Conservation (phyloP, 129 eudicot genomes). For the Flaveria brownii region DNA sequence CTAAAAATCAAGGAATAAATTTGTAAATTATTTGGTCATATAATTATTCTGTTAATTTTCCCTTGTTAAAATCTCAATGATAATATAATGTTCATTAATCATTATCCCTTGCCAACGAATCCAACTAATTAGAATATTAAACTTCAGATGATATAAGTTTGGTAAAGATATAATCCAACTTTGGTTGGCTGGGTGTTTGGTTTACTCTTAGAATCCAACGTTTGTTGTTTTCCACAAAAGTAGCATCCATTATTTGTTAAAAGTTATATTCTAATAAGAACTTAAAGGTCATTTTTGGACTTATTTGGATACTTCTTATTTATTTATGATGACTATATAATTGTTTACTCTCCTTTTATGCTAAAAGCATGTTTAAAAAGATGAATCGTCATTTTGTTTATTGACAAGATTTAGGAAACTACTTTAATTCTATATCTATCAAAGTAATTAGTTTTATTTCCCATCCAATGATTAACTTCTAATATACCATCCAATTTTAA, state of each 20-base stretch:
- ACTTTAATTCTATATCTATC: background rate
- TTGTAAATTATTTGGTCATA: too few relatives aligned
- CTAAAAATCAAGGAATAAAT: too few relatives aligned
- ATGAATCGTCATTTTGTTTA: background rate
- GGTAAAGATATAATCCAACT: background rate
- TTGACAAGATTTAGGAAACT: background rate
- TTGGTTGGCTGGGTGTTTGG: conserved; percentile 22
- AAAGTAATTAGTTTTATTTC: background rate
- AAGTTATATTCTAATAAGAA: conserved; percentile 1
- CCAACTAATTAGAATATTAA: background rate
- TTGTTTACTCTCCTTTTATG: background rate
- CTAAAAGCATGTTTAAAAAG: background rate
- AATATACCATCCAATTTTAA: background rate
- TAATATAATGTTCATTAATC: too few relatives aligned
- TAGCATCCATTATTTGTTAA: conserved; percentile 18
- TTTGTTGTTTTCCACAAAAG: conserved; percentile 31
- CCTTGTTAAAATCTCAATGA: too few relatives aligned
- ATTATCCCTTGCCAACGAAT: background rate
- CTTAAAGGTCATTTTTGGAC: conserved; percentile 32
- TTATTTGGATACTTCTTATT: conserved; percentile 8
- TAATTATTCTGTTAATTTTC: too few relatives aligned
- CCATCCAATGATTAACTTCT: too few relatives aligned
- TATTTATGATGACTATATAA: conserved; percentile 4
- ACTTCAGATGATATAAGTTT: background rate
- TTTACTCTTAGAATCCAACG: conserved; percentile 9